Base-by-base conservation (phyloP, 2,329 filamentous ascomycete genomes). In the Apiospora phragmitis region DNA sequence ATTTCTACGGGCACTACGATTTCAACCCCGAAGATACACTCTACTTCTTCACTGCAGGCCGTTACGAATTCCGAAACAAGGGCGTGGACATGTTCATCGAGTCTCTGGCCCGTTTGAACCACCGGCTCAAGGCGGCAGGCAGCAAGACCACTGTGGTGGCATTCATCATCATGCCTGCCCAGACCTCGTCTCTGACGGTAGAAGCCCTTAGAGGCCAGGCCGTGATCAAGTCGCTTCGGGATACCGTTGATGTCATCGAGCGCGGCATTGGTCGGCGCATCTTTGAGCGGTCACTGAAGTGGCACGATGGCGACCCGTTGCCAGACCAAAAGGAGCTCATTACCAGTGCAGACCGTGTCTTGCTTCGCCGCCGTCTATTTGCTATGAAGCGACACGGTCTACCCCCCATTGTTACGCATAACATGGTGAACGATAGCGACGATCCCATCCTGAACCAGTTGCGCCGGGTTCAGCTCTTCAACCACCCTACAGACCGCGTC, bases 81-180 rank as follows among this genome's bases (percentile, higher is more conserved):
- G 96, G 96, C 79, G 95, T 98, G 12, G 96, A 99, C 82, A 98
- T 99, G 96, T 99, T 98, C 82, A 97, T 99, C 76, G 96, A 99
- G 83, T 96, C 95, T 4, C 85, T 99, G 73, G 96, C 96, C 38
- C 93, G 96, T 59, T 85, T 99, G 77, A 99, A 99, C 83, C 95
- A 98, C 85, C 90, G 93, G 49, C 90, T 99, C 79, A 98, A 98
- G 88, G 83, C 84, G 68, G 83, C 91, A 9, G 94, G 94, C 67
- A 97, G 94, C 76, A 97, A 96, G 83, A 95, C 92, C 80, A 98
- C 96, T 0, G 92, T 99, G 9, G 95, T 99, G 24, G 95, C 96
- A 26, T 99, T 99, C 80, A 93, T 99, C 82, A 98, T 99, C 81
- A 97, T 99, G 94, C 96, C 96, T 3, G 96, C 96, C 1, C 94